Evolutionary conservation across 108 stramenopile species (phyloP).

Genomic region (Nitzschia sp.): DNA sequence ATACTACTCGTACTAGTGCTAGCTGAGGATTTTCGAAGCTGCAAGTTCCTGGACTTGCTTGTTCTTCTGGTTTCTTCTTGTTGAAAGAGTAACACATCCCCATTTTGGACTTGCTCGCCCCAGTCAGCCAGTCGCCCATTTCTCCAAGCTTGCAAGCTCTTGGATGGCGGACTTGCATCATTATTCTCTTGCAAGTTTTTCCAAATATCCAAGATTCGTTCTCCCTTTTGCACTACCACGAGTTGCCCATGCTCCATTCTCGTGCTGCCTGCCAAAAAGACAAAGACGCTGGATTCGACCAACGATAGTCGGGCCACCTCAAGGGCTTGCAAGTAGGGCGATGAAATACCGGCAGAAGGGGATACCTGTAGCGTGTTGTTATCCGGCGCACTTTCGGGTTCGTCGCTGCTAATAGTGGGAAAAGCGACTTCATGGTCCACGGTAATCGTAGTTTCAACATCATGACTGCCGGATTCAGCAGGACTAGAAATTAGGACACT

Average conservation of each 20-base stretch:
- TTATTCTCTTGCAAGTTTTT: constrained; percentile 27
- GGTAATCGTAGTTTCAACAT: constrained; percentile 7
- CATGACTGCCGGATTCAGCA: background rate
- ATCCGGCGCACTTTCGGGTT: background rate
- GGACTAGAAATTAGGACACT: background rate
- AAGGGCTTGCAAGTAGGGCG: constrained; percentile 25
- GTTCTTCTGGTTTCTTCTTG: too few species aligned
- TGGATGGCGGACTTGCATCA: background rate
- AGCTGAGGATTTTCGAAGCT: too few species aligned
- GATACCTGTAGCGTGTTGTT: too few species aligned
- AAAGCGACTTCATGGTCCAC: constrained; percentile 6
- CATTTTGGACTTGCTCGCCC: constrained; percentile 58
- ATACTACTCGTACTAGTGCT: too few species aligned
- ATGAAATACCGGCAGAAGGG: too few species aligned
- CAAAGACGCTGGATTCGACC: constrained; percentile 54
- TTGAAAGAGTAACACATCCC: constrained; percentile 62
- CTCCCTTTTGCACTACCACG: constrained; percentile 34
- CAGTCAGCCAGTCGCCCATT: constrained; percentile 48
- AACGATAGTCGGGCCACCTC: constrained; percentile 27
- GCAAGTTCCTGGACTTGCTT: too few species aligned
- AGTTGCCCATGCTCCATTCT: constrained; percentile 46
- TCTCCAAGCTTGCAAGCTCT: constrained; percentile 26
- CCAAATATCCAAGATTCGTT: constrained; percentile 45
- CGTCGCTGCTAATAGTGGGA: background rate
- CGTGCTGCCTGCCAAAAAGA: constrained; percentile 64